Base-by-base conservation (phyloP, 2,329 filamentous ascomycete genomes). In the Parascedosporium putredinis region DNA sequence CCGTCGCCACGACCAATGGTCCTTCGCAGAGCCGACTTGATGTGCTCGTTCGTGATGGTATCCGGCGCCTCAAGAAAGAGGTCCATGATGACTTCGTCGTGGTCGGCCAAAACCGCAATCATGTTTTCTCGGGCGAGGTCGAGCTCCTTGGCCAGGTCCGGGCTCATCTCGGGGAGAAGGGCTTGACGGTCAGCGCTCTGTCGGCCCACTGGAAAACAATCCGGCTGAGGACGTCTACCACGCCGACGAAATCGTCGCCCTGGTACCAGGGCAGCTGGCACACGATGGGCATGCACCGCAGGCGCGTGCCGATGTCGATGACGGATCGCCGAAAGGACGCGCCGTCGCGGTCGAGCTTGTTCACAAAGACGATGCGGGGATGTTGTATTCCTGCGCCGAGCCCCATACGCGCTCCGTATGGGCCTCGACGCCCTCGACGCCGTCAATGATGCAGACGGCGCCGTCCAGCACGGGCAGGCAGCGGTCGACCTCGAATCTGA, bases 221-320 rank as follows among this genome's bases (percentile, higher is more conserved):
- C 10, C 88, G 72, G 52, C 84, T 79, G 49, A 97, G 75, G 34
- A 86, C 81, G 68, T 98, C 91, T 34, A 88, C 87, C 23, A 97
- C 79, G 23, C 93, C 93, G 22, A 83, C 78, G 57, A 97, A 85
- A 5, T 78, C 75, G 6, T 88, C 86, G 52, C 84, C 83, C 4
- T 86, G 79, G 79, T 90, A 97, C 88, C 90, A 95, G 0, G 93
- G 93, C 54, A 97, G 90, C 59, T 95, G 90, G 60, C 91, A 96
- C 7, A 97, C 82, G 12, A 93, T 81, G 2, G 93, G 93, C 83
- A 86, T 95, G 1, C 83, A 86, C 52, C 81, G 79, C 18, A 98
- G 73, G 49, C 88, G 79, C 1, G 83, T 74, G 2, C 86, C 90
- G 25, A 96, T 83, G 60, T 97, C 90, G 51, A 85, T 83, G 1